These are phyloP conservation scores for Phytomonas francai DNA, from an alignment of 208 protist genomes.

Conservation along the genomic window DNA sequence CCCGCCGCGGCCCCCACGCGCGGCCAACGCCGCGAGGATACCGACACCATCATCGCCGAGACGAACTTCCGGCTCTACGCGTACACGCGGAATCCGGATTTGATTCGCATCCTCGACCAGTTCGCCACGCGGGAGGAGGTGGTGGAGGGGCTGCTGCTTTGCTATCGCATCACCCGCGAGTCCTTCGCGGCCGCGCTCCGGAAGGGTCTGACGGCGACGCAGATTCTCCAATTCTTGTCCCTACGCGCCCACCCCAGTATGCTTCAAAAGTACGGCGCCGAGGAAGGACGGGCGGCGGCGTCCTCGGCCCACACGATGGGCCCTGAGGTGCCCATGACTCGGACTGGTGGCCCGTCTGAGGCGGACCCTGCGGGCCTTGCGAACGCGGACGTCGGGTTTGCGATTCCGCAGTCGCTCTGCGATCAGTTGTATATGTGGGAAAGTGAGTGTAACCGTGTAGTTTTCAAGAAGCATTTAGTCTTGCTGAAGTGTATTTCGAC, in stretches of 20 bases:
- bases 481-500: conserved; percentile 59
- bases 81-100: conserved; percentile 65
- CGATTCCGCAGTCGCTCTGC: conserved; percentile 83
- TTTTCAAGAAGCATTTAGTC: conserved; percentile 61
- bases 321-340: background rate
- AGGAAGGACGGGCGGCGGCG: background rate
- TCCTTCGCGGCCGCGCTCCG: conserved; percentile 66
- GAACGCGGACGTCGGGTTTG: conserved; percentile 15
- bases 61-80: conserved; percentile 89
- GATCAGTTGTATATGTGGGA: conserved; percentile 88
- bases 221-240: conserved; percentile 80
- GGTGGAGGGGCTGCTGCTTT: conserved; percentile 55
- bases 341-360: background rate
- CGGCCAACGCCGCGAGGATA: conserved; percentile 65
- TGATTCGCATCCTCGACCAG: conserved; percentile 75
- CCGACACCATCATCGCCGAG: conserved; percentile 88
- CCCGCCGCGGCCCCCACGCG: background rate
- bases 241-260: conserved; percentile 85
- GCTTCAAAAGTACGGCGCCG: conserved; percentile 13
- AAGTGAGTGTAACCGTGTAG: conserved; percentile 69
- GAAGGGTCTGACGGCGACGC: conserved; percentile 61
- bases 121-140: conserved; percentile 70
- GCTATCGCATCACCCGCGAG: conserved; percentile 76
- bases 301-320: background rate
- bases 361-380: conserved; percentile 3